Conservation (phyloP, 495 filamentous ascomycete genomes). For the Penicillium lagena region DNA sequence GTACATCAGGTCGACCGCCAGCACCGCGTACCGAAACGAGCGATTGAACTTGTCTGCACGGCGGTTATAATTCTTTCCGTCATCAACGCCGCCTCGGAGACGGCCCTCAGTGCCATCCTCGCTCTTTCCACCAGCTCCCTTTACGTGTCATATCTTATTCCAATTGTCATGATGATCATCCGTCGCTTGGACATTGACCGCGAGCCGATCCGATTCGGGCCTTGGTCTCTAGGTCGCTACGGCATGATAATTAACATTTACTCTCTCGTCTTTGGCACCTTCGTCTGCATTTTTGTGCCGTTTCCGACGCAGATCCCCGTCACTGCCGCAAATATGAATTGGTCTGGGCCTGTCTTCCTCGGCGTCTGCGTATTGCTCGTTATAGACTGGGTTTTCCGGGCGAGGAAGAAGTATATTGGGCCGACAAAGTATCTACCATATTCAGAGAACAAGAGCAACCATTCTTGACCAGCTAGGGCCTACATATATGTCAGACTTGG, state of each 20-base stretch:
- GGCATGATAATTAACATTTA: slow-evolving; percentile 33
- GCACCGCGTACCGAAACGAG: slow-evolving; percentile 14
- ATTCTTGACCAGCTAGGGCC: not conserved
- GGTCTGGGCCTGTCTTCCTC: slow-evolving; percentile 29
- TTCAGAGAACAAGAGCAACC: slow-evolving; percentile 1
- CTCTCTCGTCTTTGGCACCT: slow-evolving; percentile 25
- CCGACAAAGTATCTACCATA: slow-evolving; percentile 6
- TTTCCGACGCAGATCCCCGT: slow-evolving; percentile 33
- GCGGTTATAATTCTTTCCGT: slow-evolving; percentile 35
- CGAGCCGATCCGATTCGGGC: slow-evolving; percentile 17
- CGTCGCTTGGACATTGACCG: slow-evolving; percentile 9
- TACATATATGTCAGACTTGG: too few relatives aligned
- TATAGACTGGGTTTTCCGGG: slow-evolving; percentile 29
- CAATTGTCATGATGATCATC: slow-evolving; percentile 32
- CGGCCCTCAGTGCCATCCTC: slow-evolving; percentile 42
- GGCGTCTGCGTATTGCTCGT: slow-evolving; percentile 25
- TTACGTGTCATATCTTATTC: slow-evolving; percentile 44
- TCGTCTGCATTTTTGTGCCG: slow-evolving; percentile 33
- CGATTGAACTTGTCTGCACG: slow-evolving; percentile 30
- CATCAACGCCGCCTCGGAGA: slow-evolving; percentile 41
- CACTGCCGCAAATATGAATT: slow-evolving; percentile 31
- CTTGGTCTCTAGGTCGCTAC: slow-evolving; percentile 19
- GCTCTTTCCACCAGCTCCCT: slow-evolving; percentile 39
- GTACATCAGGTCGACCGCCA: slow-evolving; percentile 7
- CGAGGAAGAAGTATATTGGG: slow-evolving; percentile 15